Evolutionary conservation across 306 rosid species (phyloP).

Genomic region (Cyamopsis tetragonoloba): DNA sequence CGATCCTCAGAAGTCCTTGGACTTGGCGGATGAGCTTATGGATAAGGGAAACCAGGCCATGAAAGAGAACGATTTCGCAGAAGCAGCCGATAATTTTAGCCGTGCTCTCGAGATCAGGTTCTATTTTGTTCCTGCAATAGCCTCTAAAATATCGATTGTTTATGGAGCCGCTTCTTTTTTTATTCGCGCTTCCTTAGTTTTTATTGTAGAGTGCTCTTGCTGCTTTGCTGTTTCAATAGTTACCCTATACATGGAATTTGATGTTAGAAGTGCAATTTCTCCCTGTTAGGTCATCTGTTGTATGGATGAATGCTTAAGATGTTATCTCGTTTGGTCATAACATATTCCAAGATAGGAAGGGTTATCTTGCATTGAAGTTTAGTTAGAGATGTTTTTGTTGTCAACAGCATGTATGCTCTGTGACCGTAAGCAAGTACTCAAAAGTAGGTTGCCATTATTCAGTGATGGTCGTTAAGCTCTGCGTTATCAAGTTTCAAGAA

Average conservation of each 20-base stretch:
- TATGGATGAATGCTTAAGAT: neutral
- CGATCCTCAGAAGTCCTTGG: conserved; percentile 49
- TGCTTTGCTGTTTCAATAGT: neutral
- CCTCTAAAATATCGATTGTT: neutral
- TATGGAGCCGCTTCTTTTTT: neutral
- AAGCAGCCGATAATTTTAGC: conserved; percentile 85
- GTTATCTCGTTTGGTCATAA: neutral
- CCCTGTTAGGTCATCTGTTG: neutral
- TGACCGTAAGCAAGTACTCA: no score
- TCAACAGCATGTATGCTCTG: neutral
- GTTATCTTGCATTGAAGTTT: neutral
- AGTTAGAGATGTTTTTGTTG: neutral
- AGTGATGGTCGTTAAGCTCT: neutral
- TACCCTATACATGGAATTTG: neutral
- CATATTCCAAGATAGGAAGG: neutral
- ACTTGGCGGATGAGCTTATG: conserved; percentile 56
- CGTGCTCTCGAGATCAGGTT: conserved; percentile 97
- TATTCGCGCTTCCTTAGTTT: neutral
- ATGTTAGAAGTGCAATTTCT: neutral
- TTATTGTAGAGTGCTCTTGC: neutral
- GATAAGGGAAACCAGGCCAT: conserved; percentile 67
- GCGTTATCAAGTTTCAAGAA: neutral
- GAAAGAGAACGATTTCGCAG: conserved; percentile 58
- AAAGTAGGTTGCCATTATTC: neutral
- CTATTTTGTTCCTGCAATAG: neutral